These are phyloP conservation scores for Rubia occidens DNA, from an alignment of 305 asterid species.

Conservation along the genomic window DNA sequence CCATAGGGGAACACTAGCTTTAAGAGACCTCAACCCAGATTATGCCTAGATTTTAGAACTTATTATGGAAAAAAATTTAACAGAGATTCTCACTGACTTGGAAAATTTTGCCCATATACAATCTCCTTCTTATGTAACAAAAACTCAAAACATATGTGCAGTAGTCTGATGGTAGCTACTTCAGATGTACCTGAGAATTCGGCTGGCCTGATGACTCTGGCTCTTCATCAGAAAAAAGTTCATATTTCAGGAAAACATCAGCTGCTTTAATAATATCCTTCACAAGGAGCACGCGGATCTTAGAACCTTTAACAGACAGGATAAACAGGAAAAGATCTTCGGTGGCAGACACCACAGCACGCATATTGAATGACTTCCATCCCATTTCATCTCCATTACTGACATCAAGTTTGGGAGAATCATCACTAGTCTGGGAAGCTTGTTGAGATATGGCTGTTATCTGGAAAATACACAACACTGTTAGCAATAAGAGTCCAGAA, in stretches of 20 bases:
- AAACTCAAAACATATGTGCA: neutral
- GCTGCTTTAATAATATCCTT: constrained; percentile 65
- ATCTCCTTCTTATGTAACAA: neutral
- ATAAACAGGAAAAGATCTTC: constrained; percentile 83
- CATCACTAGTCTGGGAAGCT: constrained; percentile 40
- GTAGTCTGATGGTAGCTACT: neutral
- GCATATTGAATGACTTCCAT: constrained; percentile 75
- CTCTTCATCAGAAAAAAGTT: constrained; percentile 34
- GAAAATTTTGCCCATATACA: neutral
- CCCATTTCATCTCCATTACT: constrained; percentile 35
- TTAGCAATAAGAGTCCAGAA: neutral
- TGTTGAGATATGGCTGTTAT: constrained; percentile 74
- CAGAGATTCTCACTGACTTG: neutral
- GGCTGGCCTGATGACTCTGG: constrained; percentile 20
- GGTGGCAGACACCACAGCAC: constrained; percentile 85
- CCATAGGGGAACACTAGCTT: neutral
- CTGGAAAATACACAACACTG: constrained; percentile 29
- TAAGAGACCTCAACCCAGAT: neutral
- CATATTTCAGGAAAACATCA: constrained; percentile 58
- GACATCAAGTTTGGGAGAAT: constrained; percentile 23
- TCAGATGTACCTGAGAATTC: constrained; percentile 43
- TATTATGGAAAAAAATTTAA: neutral
- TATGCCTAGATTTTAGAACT: neutral
- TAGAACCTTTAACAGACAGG: constrained; percentile 69
- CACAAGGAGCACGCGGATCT: constrained; percentile 71